Percentiles rank a stretch among this genome's conserved stretches.
Conservation (phyloP, 2,329 filamentous ascomycete species). For the Alternaria hordeiaustralica region DNA sequence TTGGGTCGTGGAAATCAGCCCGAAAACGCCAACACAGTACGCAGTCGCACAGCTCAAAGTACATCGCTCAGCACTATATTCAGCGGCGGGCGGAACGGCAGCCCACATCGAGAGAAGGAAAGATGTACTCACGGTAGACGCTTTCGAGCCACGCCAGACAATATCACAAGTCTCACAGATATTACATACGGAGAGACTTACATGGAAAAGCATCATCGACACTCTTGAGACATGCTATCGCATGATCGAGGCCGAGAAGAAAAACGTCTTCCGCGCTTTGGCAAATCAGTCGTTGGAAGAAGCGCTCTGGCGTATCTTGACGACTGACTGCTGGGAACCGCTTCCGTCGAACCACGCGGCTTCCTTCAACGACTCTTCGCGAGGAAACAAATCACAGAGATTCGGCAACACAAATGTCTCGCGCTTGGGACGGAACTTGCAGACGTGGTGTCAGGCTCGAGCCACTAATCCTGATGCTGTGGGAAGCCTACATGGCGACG, state of each 20-base stretch:
- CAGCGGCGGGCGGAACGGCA: neutral
- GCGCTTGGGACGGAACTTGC: neutral
- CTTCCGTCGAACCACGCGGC: neutral
- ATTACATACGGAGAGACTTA: neutral
- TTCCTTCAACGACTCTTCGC: neutral
- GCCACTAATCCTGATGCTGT: neutral
- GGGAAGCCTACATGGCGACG: neutral
- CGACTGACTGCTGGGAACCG: neutral
- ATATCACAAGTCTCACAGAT: neutral
- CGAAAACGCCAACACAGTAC: neutral
- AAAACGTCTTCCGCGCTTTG: neutral
- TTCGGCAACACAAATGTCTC: neutral
- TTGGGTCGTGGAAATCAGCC: neutral
- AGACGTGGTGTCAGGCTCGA: neutral
- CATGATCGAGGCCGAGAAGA: neutral
- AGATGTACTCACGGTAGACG: neutral
- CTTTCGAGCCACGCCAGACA: neutral
- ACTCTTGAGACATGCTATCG: neutral
- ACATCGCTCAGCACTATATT: neutral
- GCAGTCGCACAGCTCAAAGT: neutral
- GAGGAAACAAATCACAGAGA: neutral
- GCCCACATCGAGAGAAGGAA: neutral
- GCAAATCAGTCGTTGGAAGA: neutral
- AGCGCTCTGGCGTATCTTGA: neutral
- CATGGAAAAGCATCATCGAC: neutral